Percentiles rank a stretch among this genome's conserved stretches.
Evolutionary conservation across 78 protist genomes (phyloP).

Genomic region (Trichosphaerium sp.): DNA sequence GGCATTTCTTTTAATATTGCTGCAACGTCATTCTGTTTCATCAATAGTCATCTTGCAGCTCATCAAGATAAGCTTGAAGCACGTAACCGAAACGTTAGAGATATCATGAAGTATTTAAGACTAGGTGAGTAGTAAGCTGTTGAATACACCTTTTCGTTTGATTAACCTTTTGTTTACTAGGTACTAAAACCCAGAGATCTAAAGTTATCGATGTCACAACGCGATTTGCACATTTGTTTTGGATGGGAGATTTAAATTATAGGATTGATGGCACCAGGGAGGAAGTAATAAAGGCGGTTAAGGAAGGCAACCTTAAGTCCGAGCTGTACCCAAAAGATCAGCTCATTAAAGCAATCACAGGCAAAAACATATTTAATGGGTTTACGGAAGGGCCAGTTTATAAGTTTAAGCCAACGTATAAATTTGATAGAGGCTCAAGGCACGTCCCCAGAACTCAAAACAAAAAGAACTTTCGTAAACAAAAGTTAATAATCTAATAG

Average conservation of each 20-base stretch:
- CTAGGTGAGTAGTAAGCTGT: not conserved
- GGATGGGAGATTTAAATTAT: conserved; percentile 61
- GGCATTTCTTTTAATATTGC: not conserved
- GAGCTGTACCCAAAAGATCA: conserved; percentile 23
- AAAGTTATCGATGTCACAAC: not conserved
- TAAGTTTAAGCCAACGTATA: conserved; percentile 33
- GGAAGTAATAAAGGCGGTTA: not conserved
- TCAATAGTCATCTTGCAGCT: conserved; percentile 48
- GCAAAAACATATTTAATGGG: not conserved
- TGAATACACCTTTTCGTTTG: too few species aligned
- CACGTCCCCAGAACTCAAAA: too few species aligned
- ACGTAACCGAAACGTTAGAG: conserved; percentile 18
- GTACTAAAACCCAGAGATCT: too few species aligned
- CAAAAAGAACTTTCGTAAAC: not conserved
- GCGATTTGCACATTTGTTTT: conserved; percentile 36
- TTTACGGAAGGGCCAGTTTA: conserved; percentile 7
- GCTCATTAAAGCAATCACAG: not conserved
- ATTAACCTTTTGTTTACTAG: too few species aligned
- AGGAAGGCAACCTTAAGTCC: not conserved
- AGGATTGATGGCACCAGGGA: conserved; percentile 12
- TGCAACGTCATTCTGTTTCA: conserved; percentile 12
- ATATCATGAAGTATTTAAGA: not conserved
- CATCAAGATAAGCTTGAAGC: not conserved
- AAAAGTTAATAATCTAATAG: not conserved
- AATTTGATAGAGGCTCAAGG: conserved; percentile 12